phyloP scores from a whole-genome alignment of 164 flowering plant species.

The Aristolochia fimbriata region DNA sequence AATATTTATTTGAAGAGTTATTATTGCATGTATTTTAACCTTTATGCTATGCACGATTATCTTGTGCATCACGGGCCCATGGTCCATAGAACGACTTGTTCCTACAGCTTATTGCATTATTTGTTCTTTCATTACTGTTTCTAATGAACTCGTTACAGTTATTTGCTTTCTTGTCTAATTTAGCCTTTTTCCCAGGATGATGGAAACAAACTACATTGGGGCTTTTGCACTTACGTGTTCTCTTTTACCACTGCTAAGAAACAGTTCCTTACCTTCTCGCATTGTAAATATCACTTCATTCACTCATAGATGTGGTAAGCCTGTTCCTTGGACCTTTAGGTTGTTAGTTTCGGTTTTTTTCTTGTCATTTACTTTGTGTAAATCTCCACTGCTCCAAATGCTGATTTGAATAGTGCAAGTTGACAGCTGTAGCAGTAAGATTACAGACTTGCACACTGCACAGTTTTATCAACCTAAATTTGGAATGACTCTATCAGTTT shows the following conservation, averaged over 20 bases:
- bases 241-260: constrained; percentile 66
- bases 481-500: neutral
- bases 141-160: too few species aligned
- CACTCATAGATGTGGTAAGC: constrained; percentile 74
- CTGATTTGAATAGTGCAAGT: neutral
- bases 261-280: constrained; percentile 64
- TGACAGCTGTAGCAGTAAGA: neutral
- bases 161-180: too few species aligned
- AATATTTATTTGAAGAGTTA: too few species aligned
- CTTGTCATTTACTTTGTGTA: neutral
- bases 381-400: neutral
- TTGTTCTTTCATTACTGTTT: too few species aligned
- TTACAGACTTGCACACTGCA: neutral
- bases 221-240: constrained; percentile 66
- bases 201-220: constrained; percentile 83
- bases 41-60: neutral
- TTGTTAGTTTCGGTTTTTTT: neutral
- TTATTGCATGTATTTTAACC: neutral
- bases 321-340: neutral
- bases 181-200: constrained; percentile 45
- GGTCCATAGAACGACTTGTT: too few species aligned
- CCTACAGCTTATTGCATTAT: too few species aligned
- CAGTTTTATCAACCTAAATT: neutral
- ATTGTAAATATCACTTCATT: constrained; percentile 86
- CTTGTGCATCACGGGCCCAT: neutral